These are phyloP conservation scores for Plasmodium falciparum DNA, from an alignment of 169 alveolate genomes.

Conservation along the genomic window DNA sequence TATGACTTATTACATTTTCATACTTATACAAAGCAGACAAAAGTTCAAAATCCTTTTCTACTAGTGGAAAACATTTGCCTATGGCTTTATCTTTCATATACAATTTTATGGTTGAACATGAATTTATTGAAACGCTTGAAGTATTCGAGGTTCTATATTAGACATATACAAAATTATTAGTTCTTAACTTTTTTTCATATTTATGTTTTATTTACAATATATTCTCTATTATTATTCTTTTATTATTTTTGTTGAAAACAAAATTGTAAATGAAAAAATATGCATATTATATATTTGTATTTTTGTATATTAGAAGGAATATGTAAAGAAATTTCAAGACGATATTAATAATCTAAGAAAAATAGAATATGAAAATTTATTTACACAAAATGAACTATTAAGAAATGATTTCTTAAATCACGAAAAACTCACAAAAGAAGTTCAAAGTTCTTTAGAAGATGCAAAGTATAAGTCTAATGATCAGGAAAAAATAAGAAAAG, in stretches of 20 bases:
- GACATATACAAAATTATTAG: too few species aligned
- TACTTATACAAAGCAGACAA: slow-evolving; percentile 48
- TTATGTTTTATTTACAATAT: slow-evolving; percentile 7
- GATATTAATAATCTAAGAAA: slow-evolving; percentile 62
- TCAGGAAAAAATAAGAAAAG: not conserved
- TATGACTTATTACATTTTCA: slow-evolving; percentile 16
- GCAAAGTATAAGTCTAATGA: slow-evolving; percentile 56
- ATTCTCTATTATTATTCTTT: slow-evolving; percentile 8
- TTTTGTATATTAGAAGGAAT: slow-evolving; percentile 64
- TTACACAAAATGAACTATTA: slow-evolving; percentile 71
- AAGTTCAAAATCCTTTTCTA: slow-evolving; percentile 28
- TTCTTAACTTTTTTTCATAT: not conserved
- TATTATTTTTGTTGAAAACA: slow-evolving; percentile 36
- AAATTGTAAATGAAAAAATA: slow-evolving; percentile 11
- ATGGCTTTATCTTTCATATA: slow-evolving; percentile 58
- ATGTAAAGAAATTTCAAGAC: slow-evolving; percentile 43
- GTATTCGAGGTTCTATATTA: slow-evolving; percentile 56
- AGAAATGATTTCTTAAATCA: slow-evolving; percentile 68
- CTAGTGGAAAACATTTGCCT: slow-evolving; percentile 55
- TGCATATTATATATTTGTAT: not conserved
- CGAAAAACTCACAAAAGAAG: slow-evolving; percentile 61
- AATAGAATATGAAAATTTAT: slow-evolving; percentile 34
- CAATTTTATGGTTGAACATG: slow-evolving; percentile 67
- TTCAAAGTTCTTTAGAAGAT: slow-evolving; percentile 68
- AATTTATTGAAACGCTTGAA: slow-evolving; percentile 73